These are phyloP conservation scores for Dactylellina sp. DNA, from an alignment of 2,329 filamentous ascomycete species.

Conservation along the genomic window DNA sequence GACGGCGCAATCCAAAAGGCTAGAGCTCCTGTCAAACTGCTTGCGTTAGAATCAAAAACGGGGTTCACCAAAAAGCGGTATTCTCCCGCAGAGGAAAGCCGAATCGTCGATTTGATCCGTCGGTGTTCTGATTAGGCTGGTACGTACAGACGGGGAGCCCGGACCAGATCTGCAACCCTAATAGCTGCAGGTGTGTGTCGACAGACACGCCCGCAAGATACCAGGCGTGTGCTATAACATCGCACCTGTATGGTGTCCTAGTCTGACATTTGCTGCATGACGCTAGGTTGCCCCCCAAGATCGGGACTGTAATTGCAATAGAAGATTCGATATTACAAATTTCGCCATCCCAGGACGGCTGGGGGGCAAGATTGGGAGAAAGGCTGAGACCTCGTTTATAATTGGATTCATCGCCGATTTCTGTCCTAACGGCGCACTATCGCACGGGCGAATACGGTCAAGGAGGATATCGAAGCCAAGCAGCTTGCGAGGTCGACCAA, in stretches of 20 bases:
- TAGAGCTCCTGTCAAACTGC: constrained; percentile 44
- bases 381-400: constrained; percentile 25
- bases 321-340: constrained; percentile 22
- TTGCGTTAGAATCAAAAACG: constrained; percentile 44
- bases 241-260: constrained; percentile 1
- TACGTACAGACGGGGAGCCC: constrained; percentile 15
- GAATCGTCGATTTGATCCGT: constrained; percentile 26
- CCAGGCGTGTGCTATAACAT: background rate
- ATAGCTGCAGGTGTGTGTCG: constrained; percentile 5
- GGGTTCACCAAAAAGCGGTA: constrained; percentile 23
- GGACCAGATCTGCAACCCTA: constrained; percentile 36
- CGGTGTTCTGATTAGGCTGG: constrained; percentile 1
- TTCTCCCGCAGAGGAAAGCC: constrained; percentile 27
- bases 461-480: constrained; percentile 27
- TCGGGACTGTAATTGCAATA: constrained; percentile 10
- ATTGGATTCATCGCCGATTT: constrained; percentile 41
- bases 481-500: constrained; percentile 12
- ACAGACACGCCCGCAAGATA: constrained; percentile 2
- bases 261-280: constrained; percentile 26
- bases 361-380: constrained; percentile 33
- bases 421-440: constrained; percentile 16
- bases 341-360: constrained; percentile 34
- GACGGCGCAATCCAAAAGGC: constrained; percentile 22
- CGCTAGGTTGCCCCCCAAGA: constrained; percentile 18
- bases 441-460: background rate